A percentile compares a stretch with the other conserved stretches of the same genome.
Evolutionary conservation across 2,329 filamentous ascomycete species (phyloP).

Genomic region (Exophiala alcalophila): DNA sequence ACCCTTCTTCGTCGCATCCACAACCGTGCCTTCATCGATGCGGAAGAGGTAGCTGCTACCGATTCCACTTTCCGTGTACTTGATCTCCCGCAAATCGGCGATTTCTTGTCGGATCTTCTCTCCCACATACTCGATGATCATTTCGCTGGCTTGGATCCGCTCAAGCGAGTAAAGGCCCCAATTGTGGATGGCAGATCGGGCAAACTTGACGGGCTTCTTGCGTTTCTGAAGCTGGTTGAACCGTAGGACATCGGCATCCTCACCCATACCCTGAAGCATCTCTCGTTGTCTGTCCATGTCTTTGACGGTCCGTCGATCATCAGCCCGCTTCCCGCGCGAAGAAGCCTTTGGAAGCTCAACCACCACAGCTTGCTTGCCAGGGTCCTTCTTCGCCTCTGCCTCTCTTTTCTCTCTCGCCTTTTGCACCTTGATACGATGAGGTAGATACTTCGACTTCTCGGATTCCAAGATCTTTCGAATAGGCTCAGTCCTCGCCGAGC

Average conservation of each 20-base stretch:
- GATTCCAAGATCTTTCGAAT: constrained; percentile 94
- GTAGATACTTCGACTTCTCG: constrained; percentile 96
- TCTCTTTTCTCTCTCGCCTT: constrained; percentile 89
- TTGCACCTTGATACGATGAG: constrained; percentile 94
- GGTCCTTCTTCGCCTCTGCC: constrained; percentile 62
- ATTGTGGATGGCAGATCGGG: constrained; percentile 95
- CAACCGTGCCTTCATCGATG: constrained; percentile 95
- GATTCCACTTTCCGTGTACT: constrained; percentile 93
- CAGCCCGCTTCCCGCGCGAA: constrained; percentile 89
- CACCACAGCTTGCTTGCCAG: constrained; percentile 61
- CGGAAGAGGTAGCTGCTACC: constrained; percentile 97
- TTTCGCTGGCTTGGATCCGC: constrained; percentile 93
- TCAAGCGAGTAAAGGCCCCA: constrained; percentile 98
- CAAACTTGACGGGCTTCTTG: constrained; percentile 98
- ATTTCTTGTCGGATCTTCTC: constrained; percentile 97
- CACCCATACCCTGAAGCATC: constrained; percentile 65
- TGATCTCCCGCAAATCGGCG: constrained; percentile 88
- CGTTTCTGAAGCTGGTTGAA: constrained; percentile 99
- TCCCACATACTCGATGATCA: constrained; percentile 99
- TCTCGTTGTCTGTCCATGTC: constrained; percentile 91
- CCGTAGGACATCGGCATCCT: constrained; percentile 79
- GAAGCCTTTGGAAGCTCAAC: constrained; percentile 82
- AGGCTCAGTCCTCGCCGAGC: constrained; percentile 86
- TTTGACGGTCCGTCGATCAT: constrained; percentile 89
- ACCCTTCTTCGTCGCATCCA: constrained; percentile 97